These are phyloP conservation scores for Nyssa sinensis DNA, from an alignment of 148 eudicot species.

Conservation along the genomic window DNA sequence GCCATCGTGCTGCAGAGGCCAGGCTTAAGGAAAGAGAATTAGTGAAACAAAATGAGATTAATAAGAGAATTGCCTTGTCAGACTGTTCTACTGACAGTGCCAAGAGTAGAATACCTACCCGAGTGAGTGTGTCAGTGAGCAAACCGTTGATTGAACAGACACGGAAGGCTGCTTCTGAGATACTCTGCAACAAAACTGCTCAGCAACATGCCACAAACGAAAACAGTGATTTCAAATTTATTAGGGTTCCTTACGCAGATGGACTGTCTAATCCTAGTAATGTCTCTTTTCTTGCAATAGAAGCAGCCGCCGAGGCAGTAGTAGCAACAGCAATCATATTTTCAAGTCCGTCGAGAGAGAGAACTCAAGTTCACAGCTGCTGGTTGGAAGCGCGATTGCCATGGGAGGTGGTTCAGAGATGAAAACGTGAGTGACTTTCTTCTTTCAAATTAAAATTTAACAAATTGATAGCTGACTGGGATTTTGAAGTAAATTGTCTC, in stretches of 20 bases:
- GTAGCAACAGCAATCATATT: constrained; percentile 22
- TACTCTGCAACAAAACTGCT: constrained; percentile 18
- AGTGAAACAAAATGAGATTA: constrained; percentile 28
- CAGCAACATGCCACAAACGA: not conserved
- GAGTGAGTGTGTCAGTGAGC: constrained; percentile 4
- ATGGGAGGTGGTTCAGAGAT: constrained; percentile 65
- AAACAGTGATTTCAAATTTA: constrained; percentile 12
- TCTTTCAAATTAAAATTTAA: not conserved
- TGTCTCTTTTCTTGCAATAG: constrained; percentile 9
- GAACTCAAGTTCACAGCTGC: constrained; percentile 66
- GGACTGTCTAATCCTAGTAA: not conserved
- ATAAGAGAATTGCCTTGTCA: constrained; percentile 51
- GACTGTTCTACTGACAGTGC: constrained; percentile 12
- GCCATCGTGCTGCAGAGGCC: constrained; percentile 44
- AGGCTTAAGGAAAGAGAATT: constrained; percentile 42
- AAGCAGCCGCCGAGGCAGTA: not conserved
- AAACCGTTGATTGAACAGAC: constrained; percentile 51
- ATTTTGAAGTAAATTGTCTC: not conserved
- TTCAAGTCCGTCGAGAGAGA: constrained; percentile 34
- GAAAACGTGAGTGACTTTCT: constrained; percentile 45
- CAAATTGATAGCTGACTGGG: not conserved
- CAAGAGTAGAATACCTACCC: not conserved
- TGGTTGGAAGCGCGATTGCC: constrained; percentile 70
- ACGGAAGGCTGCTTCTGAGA: constrained; percentile 39
- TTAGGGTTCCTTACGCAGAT: not conserved